Conservation (phyloP, 345 rosid species). For the Eucalyptus curtisii region DNA sequence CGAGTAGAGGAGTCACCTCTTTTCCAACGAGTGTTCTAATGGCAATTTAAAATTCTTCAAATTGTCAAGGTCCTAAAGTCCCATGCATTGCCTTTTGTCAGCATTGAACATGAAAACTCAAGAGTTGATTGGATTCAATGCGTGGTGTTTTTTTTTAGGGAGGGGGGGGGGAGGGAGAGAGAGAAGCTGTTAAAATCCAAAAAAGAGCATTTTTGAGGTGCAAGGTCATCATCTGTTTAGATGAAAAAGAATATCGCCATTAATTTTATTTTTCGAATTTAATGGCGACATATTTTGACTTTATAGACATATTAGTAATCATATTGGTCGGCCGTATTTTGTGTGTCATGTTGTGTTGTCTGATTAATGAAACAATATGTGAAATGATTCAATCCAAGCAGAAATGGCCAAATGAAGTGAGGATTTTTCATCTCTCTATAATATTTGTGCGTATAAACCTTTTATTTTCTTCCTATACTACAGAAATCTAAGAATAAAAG, state of each 20-base stretch:
- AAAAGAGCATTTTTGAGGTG: too few species aligned
- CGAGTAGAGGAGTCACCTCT: background rate
- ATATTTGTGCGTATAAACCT: background rate
- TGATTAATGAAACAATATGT: background rate
- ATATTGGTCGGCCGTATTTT: background rate
- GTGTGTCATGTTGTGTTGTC: background rate
- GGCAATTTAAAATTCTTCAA: background rate
- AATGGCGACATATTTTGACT: background rate
- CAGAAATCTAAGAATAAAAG: too few species aligned
- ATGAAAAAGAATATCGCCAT: background rate
- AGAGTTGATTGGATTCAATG: too few species aligned
- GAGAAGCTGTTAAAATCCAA: too few species aligned
- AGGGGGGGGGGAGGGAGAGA: too few species aligned
- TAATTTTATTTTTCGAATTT: background rate
- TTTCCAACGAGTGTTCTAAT: background rate
- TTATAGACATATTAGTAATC: background rate
- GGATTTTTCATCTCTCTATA: background rate
- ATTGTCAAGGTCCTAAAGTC: background rate
- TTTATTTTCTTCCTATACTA: background rate
- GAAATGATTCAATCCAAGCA: background rate
- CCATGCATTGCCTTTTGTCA: background rate
- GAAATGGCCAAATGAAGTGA: background rate
- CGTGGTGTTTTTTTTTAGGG: too few species aligned
- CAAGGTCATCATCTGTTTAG: too few species aligned
- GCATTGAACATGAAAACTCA: too few species aligned